These are phyloP conservation scores for Penicillium subrubescens DNA, from an alignment of 495 filamentous ascomycete species.

Conservation along the genomic window DNA sequence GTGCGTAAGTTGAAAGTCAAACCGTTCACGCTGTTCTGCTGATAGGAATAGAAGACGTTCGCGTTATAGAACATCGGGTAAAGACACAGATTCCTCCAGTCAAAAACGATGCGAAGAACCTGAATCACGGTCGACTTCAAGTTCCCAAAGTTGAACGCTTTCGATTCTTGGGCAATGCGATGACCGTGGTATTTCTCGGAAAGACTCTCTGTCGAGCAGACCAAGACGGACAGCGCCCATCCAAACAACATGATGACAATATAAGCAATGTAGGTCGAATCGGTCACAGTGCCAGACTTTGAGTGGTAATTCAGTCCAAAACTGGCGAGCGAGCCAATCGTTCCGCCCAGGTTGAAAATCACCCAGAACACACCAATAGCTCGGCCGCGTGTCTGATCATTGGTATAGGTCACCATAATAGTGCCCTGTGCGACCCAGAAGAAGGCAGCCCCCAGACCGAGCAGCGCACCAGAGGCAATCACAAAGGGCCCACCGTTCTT, in stretches of 20 bases:
- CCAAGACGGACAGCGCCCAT: conserved; percentile 54
- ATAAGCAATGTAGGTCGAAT: conserved; percentile 53
- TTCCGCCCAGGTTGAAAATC: conserved; percentile 56
- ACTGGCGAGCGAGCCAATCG: conserved; percentile 52
- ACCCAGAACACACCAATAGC: conserved; percentile 57
- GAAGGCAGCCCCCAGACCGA: conserved; percentile 53
- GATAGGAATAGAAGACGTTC: conserved; percentile 80
- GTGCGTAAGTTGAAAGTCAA: conserved; percentile 53
- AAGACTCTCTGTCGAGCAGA: conserved; percentile 37
- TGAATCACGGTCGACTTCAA: conserved; percentile 54
- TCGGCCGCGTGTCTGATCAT: conserved; percentile 50
- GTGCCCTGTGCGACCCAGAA: conserved; percentile 57
- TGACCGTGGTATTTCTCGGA: conserved; percentile 21
- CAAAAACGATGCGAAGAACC: conserved; percentile 47
- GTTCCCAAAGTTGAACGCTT: conserved; percentile 10
- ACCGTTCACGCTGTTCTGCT: conserved; percentile 58
- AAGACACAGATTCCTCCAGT: conserved; percentile 49
- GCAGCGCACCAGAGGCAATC: conserved; percentile 59
- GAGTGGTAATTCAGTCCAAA: conserved; percentile 51
- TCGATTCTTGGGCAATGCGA: not conserved
- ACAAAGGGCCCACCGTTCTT: conserved; percentile 70
- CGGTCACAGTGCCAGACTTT: conserved; percentile 42
- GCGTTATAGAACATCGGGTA: conserved; percentile 60
- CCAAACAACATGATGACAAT: conserved; percentile 50
- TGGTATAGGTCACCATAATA: conserved; percentile 57